Evolutionary conservation across 768 basidiomycete genomes (phyloP), one percentile per base, ranked within the genome.

Genomic region (Asterophora parasitica): DNA sequence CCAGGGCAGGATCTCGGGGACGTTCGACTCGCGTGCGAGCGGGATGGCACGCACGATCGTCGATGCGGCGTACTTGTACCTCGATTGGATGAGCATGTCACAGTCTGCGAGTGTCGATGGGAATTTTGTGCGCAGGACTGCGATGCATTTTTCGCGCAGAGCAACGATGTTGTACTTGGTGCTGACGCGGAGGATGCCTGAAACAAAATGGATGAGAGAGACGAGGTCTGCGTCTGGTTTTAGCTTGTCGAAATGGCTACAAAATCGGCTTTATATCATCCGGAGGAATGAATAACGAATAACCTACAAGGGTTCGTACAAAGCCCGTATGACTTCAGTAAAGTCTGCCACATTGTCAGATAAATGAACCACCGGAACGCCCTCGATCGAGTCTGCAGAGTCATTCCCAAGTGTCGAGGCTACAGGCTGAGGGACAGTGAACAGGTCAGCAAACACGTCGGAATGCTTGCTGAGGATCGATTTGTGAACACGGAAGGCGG

Each of bases 1-100:
- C 72, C 72, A 74, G 1, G 72, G 72, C 1, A 74, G 66, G 16
- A 74, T 68, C 42, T 65, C 65, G 7, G 69, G 71, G 15, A 74
- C 58, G 38, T 66, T 68, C 11, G 67, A 63, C 39, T 67, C 66
- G 12, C 68, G 61, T 2, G 71, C 72, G 20, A 74, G 64, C 4
- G 67, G 68, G 26, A 74, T 73, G n/a, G 70, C 65, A 31, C 68
- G 65, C 15, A 71, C 66, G 35, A 74, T 64, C 20, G 67, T 65
- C 1, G 62, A 58, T 9, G 70, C 61, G 1, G 61, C 56, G 44
- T 74, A 74, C 42, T 64, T 57, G 28, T 65, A 66, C 20, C 68
- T 59, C 27, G 65, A 61, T 12, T 59, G 51, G 4, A 72, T 61
- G n/a, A 73, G 68, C 7, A 55, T 52, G 36, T 72, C 67, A 49